Conservation (phyloP, 805 yeast species). For the Phaffomyces thermotolerans region DNA sequence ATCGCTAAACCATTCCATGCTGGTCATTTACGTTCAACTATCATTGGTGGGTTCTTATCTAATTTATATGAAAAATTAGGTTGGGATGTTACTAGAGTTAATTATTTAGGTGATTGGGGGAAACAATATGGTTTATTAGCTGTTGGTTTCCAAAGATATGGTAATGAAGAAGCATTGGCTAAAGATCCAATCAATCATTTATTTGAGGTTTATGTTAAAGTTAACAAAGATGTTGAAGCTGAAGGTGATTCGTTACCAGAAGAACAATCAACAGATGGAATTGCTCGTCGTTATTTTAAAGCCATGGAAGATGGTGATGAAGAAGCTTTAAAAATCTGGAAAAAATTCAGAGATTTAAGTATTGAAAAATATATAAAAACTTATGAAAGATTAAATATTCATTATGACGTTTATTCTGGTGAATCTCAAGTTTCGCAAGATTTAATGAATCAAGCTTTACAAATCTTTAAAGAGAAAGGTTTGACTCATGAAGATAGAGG, state of each 20-base stretch:
- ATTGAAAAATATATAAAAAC: conserved; percentile 81
- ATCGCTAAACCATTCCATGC: conserved; percentile 99
- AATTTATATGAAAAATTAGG: conserved; percentile 88
- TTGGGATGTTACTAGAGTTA: conserved; percentile 87
- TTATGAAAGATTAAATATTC: conserved; percentile 85
- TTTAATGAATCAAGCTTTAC: conserved; percentile 58
- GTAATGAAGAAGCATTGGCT: conserved; percentile 63
- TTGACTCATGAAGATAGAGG: conserved; percentile 84
- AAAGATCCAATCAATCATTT: conserved; percentile 88
- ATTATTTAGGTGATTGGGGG: conserved; percentile 99
- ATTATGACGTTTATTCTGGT: conserved; percentile 86
- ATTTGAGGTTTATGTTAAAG: conserved; percentile 85
- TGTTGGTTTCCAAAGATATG: conserved; percentile 83
- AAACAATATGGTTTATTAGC: conserved; percentile 97
- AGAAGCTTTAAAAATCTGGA: conserved; percentile 72
- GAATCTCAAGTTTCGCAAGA: conserved; percentile 87
- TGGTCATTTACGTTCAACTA: conserved; percentile 95
- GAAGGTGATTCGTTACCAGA: conserved; percentile 45
- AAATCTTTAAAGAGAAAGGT: conserved; percentile 55
- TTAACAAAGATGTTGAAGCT: conserved; percentile 66
- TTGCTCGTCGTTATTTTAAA: conserved; percentile 83
- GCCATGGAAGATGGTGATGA: conserved; percentile 92
- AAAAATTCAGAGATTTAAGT: conserved; percentile 81
- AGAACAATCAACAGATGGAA: conserved; percentile 55
- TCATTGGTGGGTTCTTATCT: conserved; percentile 92